A percentile compares a stretch with the other conserved stretches of the same genome.
These are phyloP conservation scores for Saccharomyces hybrid DNA, from an alignment of 1,139 yeast genomes.

Conservation along the genomic window DNA sequence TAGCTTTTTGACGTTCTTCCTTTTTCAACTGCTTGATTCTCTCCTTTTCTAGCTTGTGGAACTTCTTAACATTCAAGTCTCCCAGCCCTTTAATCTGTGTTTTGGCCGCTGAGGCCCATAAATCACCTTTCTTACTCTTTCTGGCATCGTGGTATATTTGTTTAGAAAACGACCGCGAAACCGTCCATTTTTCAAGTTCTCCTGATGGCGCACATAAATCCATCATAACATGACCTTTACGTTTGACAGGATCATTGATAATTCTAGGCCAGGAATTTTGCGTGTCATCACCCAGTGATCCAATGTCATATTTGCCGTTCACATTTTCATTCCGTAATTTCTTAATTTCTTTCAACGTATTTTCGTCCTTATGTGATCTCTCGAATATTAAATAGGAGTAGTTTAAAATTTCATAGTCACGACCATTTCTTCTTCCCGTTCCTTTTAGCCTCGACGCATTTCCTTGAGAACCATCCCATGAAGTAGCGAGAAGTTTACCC, in stretches of 20 bases:
- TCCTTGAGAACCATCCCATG: slow-evolving; percentile 58
- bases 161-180: slow-evolving; percentile 71
- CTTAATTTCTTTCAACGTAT: slow-evolving; percentile 27
- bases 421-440: slow-evolving; percentile 68
- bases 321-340: slow-evolving; percentile 17
- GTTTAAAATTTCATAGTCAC: slow-evolving; percentile 63
- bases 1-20: slow-evolving; percentile 3
- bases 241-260: slow-evolving; percentile 61
- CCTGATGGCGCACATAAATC: slow-evolving; percentile 79
- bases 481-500: slow-evolving; percentile 65
- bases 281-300: slow-evolving; percentile 28
- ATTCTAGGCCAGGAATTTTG: slow-evolving; percentile 64
- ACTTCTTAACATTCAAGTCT: slow-evolving; percentile 25
- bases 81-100: slow-evolving; percentile 36
- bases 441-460: slow-evolving; percentile 41
- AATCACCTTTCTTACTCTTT: slow-evolving; percentile 75
- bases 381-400: slow-evolving; percentile 71
- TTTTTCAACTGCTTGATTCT: slow-evolving; percentile 21
- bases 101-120: slow-evolving; percentile 81
- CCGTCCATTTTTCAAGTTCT: slow-evolving; percentile 74
- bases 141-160: slow-evolving; percentile 85
- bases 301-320: slow-evolving; percentile 10
- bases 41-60: slow-evolving; percentile 27
- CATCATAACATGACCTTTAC: slow-evolving; percentile 75
- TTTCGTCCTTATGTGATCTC: slow-evolving; percentile 38